Percentiles rank a stretch among this genome's conserved stretches.
These are phyloP conservation scores for Hippophae tibetana DNA, from an alignment of 306 rosid species.

Conservation along the genomic window DNA sequence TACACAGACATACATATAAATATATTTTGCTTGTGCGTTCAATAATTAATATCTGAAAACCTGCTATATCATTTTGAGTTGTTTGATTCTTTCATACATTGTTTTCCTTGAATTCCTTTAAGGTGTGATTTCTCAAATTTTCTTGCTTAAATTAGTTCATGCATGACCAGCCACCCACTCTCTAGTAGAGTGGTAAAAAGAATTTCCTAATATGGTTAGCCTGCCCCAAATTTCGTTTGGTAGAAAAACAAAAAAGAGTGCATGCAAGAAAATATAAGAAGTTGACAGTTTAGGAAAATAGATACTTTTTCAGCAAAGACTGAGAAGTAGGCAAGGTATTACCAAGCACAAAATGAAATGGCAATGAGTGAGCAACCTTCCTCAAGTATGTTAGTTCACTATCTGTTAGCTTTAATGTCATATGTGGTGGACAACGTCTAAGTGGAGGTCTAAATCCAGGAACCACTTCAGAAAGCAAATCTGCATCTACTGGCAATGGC, in stretches of 20 bases:
- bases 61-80: background rate
- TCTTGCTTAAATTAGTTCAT: background rate
- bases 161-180: too few relatives aligned
- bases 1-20: too few relatives aligned
- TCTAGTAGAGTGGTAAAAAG: too few relatives aligned
- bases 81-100: background rate
- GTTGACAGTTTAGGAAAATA: background rate
- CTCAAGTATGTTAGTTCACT: slow-evolving; percentile 59
- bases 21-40: background rate
- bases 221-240: too few relatives aligned
- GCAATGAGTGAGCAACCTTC: slow-evolving; percentile 55
- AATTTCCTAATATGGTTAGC: too few relatives aligned
- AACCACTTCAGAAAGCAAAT: slow-evolving; percentile 69
- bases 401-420: slow-evolving; percentile 43
- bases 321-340: slow-evolving; percentile 21
- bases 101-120: background rate
- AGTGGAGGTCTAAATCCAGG: slow-evolving; percentile 58
- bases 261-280: background rate
- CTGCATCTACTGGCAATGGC: slow-evolving; percentile 91
- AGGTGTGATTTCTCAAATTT: background rate
- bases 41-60: background rate
- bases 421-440: slow-evolving; percentile 56
- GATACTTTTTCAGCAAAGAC: background rate
- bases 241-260: too few relatives aligned
- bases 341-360: slow-evolving; percentile 94